Percentiles rank a stretch among this genome's conserved stretches.
phyloP scores from a whole-genome alignment of 1,139 yeast genomes.

The Lodderomyces orthopsilosis region DNA sequence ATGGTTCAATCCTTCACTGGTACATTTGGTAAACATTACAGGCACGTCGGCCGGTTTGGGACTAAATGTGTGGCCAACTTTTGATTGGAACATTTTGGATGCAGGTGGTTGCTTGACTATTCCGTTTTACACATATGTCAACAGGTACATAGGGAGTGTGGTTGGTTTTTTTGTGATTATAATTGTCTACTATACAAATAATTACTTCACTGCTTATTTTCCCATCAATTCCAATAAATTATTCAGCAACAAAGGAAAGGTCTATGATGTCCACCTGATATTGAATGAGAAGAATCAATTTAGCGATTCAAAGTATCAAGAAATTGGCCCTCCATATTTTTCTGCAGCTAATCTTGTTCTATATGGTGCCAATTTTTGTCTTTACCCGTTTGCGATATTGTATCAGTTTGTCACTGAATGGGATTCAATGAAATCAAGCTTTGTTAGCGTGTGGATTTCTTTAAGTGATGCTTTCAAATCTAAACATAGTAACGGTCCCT shows the following conservation, averaged over 20 bases:
- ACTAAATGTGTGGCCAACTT: conserved; percentile 42
- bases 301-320: conserved; percentile 28
- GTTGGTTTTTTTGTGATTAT: conserved; percentile 33
- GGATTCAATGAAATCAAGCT: conserved; percentile 43
- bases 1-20: conserved; percentile 41
- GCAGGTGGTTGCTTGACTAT: conserved; percentile 41
- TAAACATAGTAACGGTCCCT: conserved; percentile 5
- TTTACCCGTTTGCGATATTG: conserved; percentile 42
- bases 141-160: conserved; percentile 34
- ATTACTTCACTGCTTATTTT: conserved; percentile 39
- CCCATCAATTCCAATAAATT: conserved; percentile 40
- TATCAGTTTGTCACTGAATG: conserved; percentile 37
- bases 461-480: conserved; percentile 26
- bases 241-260: conserved; percentile 33
- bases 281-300: conserved; percentile 30
- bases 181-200: conserved; percentile 35
- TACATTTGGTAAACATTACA: conserved; percentile 37
- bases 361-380: conserved; percentile 41
- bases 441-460: conserved; percentile 34
- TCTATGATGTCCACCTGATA: conserved; percentile 33
- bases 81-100: conserved; percentile 46
- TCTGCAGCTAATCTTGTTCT: conserved; percentile 42
- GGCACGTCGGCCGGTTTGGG: conserved; percentile 43
- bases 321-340: conserved; percentile 44
- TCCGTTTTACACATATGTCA: conserved; percentile 39